Percentiles rank a stretch among this genome's conserved stretches.
phyloP scores from a whole-genome alignment of 768 basidiomycete species.

The Lactifluus hygrophoroides region DNA sequence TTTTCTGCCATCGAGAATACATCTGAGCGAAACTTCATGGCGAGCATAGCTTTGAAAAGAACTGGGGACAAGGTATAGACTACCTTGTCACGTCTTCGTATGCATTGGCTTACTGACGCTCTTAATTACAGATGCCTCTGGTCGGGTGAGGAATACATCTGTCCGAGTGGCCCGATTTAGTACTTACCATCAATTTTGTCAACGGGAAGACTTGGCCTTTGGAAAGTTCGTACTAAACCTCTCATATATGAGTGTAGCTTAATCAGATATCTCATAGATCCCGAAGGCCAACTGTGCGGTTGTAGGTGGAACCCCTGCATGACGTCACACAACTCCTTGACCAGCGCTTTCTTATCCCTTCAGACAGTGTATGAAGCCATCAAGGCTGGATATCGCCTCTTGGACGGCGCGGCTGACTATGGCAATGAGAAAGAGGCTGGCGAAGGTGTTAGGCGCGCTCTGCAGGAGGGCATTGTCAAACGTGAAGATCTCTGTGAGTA shows the following conservation, averaged over 20 bases:
- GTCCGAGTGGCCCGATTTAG: not conserved
- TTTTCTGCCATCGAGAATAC: slow-evolving; percentile 5
- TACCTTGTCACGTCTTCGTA: slow-evolving; percentile 1
- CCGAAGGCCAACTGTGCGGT: slow-evolving; percentile 53
- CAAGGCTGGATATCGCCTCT: slow-evolving; percentile 77
- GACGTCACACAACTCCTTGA: not conserved
- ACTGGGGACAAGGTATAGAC: slow-evolving; percentile 48
- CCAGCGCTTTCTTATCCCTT: not conserved
- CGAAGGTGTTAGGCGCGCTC: slow-evolving; percentile 67
- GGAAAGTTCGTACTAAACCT: slow-evolving; percentile 42
- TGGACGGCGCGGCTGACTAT: slow-evolving; percentile 82
- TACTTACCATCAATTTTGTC: slow-evolving; percentile 2
- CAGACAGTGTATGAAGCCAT: slow-evolving; percentile 80
- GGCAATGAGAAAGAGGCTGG: slow-evolving; percentile 87
- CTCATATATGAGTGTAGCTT: not conserved
- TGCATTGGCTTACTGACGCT: not conserved
- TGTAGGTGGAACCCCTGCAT: slow-evolving; percentile 25
- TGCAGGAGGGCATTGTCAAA: slow-evolving; percentile 74
- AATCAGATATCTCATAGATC: slow-evolving; percentile 32
- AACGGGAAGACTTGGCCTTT: slow-evolving; percentile 51
- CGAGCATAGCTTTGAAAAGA: slow-evolving; percentile 45
- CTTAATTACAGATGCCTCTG: slow-evolving; percentile 49
- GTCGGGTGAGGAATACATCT: slow-evolving; percentile 44
- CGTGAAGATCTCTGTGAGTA: slow-evolving; percentile 78
- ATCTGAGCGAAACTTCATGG: slow-evolving; percentile 32